Percentiles rank a stretch among this genome's conserved stretches.
These are phyloP conservation scores for Akanthomyces dipterigenus DNA, from an alignment of 2,329 filamentous ascomycete species.

Conservation along the genomic window DNA sequence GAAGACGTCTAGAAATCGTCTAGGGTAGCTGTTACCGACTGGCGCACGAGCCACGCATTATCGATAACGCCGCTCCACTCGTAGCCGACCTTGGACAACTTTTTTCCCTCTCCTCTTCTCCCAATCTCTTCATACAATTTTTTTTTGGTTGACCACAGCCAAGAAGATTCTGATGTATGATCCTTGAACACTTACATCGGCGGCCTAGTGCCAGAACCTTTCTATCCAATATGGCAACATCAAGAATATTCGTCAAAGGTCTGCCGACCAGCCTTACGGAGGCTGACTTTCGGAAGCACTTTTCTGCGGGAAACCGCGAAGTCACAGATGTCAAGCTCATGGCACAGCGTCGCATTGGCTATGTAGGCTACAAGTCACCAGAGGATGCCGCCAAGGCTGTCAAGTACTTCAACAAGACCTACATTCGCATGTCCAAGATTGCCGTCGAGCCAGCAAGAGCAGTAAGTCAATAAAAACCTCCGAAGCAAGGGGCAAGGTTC, in stretches of 20 bases:
- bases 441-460: conserved; percentile 81
- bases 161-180: conserved; percentile 10
- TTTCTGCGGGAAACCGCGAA: conserved; percentile 62
- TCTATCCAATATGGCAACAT: conserved; percentile 44
- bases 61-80: conserved; percentile 16
- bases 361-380: conserved; percentile 83
- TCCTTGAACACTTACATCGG: conserved; percentile 11
- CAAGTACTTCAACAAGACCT: conserved; percentile 92
- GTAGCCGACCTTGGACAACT: conserved; percentile 13
- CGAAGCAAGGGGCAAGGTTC: background rate
- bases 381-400: conserved; percentile 77
- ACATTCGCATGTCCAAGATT: conserved; percentile 93
- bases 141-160: conserved; percentile 15
- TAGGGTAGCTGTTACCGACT: background rate
- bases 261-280: conserved; percentile 81
- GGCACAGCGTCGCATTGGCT: conserved; percentile 83
- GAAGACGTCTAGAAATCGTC: background rate
- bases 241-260: conserved; percentile 71
- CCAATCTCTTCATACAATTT: conserved; percentile 16
- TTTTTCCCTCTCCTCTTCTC: conserved; percentile 21
- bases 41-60: conserved; percentile 2
- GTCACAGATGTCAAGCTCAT: conserved; percentile 93
- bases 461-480: conserved; percentile 37
- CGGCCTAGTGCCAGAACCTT: conserved; percentile 15
- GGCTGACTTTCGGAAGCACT: conserved; percentile 82